These are phyloP conservation scores for Apiospora hydei DNA, from an alignment of 2,329 filamentous ascomycete genomes.

Conservation along the genomic window DNA sequence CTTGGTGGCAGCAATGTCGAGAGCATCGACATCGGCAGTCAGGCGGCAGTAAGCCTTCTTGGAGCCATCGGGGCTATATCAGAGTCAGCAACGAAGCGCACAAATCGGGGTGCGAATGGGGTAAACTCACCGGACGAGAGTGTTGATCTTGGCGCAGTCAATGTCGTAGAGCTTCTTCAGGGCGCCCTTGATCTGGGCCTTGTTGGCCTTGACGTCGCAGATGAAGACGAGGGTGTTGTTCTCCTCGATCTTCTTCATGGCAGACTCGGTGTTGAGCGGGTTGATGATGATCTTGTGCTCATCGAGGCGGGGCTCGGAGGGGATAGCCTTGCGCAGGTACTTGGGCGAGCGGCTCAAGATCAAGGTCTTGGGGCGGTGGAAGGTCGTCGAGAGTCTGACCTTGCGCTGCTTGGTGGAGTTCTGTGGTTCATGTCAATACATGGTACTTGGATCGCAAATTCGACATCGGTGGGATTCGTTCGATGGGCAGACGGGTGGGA, in stretches of 20 bases:
- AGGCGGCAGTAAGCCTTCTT: constrained; percentile 99
- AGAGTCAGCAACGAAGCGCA: constrained; percentile 31
- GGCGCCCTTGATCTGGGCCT: constrained; percentile 98
- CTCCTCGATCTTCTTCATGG: constrained; percentile 99
- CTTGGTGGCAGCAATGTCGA: constrained; percentile 99
- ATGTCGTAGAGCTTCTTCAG: constrained; percentile 99
- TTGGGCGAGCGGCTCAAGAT: constrained; percentile 89
- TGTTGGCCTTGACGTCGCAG: constrained; percentile 97
- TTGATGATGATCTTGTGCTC: constrained; percentile 97
- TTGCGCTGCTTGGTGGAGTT: constrained; percentile 85
- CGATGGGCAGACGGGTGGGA: neutral
- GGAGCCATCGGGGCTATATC: constrained; percentile 81
- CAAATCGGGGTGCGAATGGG: no score
- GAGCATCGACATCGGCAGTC: constrained; percentile 94
- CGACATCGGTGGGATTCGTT: neutral
- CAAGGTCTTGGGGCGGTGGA: constrained; percentile 98
- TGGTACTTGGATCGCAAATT: neutral
- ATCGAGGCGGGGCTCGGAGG: constrained; percentile 89
- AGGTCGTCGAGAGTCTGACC: constrained; percentile 90
- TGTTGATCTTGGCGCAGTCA: constrained; percentile 99
- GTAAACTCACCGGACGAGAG: constrained; percentile 82
- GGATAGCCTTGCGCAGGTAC: constrained; percentile 96
- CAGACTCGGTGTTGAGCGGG: constrained; percentile 99
- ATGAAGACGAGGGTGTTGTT: constrained; percentile 99
- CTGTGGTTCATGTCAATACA: neutral